Evolutionary conservation across 495 filamentous ascomycete species (phyloP), one percentile per base, ranked within the genome.

Genomic region (Penicillium coprophilum): DNA sequence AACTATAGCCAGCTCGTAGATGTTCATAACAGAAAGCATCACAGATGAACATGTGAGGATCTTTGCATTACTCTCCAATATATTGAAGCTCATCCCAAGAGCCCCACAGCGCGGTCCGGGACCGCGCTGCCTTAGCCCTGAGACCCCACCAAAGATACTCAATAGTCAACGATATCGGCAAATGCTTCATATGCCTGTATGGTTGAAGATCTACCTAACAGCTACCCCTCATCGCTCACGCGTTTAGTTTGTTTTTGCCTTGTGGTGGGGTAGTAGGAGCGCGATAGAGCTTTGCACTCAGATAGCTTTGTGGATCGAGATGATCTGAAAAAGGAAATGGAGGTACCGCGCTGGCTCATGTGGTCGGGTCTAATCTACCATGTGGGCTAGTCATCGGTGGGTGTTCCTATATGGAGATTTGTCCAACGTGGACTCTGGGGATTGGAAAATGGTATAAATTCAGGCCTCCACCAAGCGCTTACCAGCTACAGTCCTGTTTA

Each of bases 21-120:
- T 0, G 9, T 17, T 38, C n/a, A 3, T 6, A 17, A 38, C n/a
- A 17, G 34, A 36, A 6, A 13, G 34, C 8, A 38, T 7, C 6
- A 8, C 34, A 6, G 32, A n/a, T 17, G 3, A 17, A n/a, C 7
- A 6, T n/a, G n/a, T 17, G 34, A n/a, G 9, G 6, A 23, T 43
- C 19, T 17, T 11, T 21, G n/a, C 10, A 41, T 41, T 11, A 11
- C 19, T 21, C 32, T 36, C 13, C 32, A 36, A 36, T 6, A 34
- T 15, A 36, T n/a, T 36, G 32, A 36, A 36, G 32, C 32, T 36
- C 32, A 21, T 21, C 39, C 28, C 2, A 19, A 19, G 19, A 31
- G 46, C 47, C 47, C 47, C 32, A 38, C 47, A 15, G 31, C 47
- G 47, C 47, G 47, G 47, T 50, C 21, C 47, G 13, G 47, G 47